Evolutionary conservation across 2,329 filamentous ascomycete species (phyloP).

Genomic region (Graphilbum sp.): DNA sequence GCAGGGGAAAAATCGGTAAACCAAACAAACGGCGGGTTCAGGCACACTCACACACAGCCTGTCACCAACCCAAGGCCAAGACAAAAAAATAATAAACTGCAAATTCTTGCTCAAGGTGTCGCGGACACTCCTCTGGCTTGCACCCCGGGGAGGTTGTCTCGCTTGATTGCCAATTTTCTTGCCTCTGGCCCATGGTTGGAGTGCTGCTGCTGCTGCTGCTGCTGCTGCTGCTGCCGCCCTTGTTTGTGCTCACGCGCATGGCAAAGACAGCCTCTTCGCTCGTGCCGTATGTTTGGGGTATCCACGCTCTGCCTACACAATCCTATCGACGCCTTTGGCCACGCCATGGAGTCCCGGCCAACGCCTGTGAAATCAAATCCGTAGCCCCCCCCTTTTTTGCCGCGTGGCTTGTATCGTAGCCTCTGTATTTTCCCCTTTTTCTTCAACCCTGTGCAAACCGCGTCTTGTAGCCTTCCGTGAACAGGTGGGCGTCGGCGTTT

Average conservation of each 20-base stretch:
- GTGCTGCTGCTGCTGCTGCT: background rate
- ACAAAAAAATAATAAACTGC: conserved; percentile 9
- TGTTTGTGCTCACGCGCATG: too few relatives aligned
- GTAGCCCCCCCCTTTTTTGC: too few relatives aligned
- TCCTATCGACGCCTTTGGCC: too few relatives aligned
- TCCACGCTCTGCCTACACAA: too few relatives aligned
- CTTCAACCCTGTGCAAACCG: background rate
- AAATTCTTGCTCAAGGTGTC: conserved; percentile 67
- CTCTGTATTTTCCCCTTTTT: too few relatives aligned
- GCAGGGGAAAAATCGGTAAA: too few relatives aligned
- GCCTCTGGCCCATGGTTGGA: conserved; percentile 11
- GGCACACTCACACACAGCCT: conserved; percentile 7
- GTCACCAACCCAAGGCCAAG: background rate
- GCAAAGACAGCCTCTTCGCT: background rate
- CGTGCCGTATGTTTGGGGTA: too few relatives aligned
- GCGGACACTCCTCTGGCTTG: conserved; percentile 48
- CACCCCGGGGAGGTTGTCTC: conserved; percentile 33
- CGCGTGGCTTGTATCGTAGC: too few relatives aligned
- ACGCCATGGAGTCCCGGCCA: too few relatives aligned
- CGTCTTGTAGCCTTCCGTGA: conserved; percentile 33
- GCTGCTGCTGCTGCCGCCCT: background rate
- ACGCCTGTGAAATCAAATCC: too few relatives aligned
- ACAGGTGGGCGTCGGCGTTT: conserved; percentile 24
- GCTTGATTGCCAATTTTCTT: conserved; percentile 71
- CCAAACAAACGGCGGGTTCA: too few relatives aligned